These are phyloP conservation scores for Suhomyces canberraensis DNA, from an alignment of 805 yeast genomes.

Conservation along the genomic window DNA sequence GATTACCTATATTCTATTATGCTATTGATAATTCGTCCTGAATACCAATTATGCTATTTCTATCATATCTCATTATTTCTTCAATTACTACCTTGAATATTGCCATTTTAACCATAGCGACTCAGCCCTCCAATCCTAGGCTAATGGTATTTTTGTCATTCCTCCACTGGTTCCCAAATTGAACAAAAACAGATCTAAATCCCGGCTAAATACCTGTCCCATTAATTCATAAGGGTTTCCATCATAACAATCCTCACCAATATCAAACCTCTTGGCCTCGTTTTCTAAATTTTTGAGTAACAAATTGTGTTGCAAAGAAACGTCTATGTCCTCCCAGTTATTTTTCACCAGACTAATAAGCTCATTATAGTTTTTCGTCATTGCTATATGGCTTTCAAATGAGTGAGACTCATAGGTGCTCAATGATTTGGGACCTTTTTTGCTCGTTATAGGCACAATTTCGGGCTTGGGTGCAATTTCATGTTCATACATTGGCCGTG, in stretches of 20 bases:
- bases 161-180: slow-evolving; percentile 10
- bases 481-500: not conserved
- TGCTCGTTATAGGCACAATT: too few relatives aligned
- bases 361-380: slow-evolving; percentile 16
- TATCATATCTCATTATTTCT: too few relatives aligned
- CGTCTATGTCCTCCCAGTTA: slow-evolving; percentile 19
- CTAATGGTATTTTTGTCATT: slow-evolving; percentile 7
- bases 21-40: too few relatives aligned
- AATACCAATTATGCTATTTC: too few relatives aligned
- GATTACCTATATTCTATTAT: too few relatives aligned
- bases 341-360: slow-evolving; percentile 16
- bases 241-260: slow-evolving; percentile 9
- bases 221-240: slow-evolving; percentile 2
- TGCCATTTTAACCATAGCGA: too few relatives aligned
- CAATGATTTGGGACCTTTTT: not conserved
- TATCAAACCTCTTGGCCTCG: slow-evolving; percentile 19
- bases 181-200: slow-evolving; percentile 24
- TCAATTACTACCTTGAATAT: too few relatives aligned
- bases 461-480: not conserved
- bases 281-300: slow-evolving; percentile 23
- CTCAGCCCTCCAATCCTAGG: not conserved
- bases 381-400: slow-evolving; percentile 17
- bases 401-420: not conserved
- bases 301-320: slow-evolving; percentile 20
- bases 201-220: slow-evolving; percentile 6